Percentiles rank a stretch among this genome's conserved stretches.
These are phyloP conservation scores for Dittrichia graveolens DNA, from an alignment of 129 eudicot species.

Conservation along the genomic window DNA sequence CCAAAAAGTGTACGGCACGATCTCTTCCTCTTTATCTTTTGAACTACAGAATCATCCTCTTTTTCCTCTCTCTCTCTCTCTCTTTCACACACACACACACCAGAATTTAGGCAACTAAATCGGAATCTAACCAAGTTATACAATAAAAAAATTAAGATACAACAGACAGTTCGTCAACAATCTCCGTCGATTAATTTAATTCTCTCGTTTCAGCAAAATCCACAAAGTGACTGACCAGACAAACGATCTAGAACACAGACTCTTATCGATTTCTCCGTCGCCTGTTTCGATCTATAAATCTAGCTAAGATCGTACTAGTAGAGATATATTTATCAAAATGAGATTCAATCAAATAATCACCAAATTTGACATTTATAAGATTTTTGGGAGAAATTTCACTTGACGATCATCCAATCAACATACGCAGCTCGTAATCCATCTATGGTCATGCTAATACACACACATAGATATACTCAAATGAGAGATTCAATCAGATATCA, in stretches of 20 bases:
- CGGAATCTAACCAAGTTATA: not conserved
- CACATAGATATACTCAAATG: not conserved
- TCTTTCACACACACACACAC: not conserved
- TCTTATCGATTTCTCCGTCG: not conserved
- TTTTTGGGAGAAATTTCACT: not conserved
- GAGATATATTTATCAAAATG: not conserved
- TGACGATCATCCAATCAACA: not conserved
- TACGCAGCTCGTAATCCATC: not conserved
- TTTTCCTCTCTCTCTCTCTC: not conserved
- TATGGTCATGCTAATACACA: not conserved
- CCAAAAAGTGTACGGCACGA: conserved; percentile 28
- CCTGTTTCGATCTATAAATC: conserved; percentile 3
- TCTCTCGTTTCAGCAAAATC: conserved; percentile 1
- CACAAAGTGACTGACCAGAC: conserved; percentile 1
- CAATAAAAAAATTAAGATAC: not conserved
- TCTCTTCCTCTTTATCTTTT: conserved; percentile 22
- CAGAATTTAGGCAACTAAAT: not conserved
- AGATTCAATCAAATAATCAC: conserved; percentile 9
- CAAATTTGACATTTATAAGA: not conserved
- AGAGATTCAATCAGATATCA: not conserved
- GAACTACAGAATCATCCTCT: conserved; percentile 18
- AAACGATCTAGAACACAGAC: not conserved
- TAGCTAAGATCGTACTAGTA: conserved; percentile 4
- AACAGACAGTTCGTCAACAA: not conserved
- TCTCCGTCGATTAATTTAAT: not conserved